Conservation (phyloP, 2,329 filamentous ascomycete genomes). For the Trichophyton equinum region DNA sequence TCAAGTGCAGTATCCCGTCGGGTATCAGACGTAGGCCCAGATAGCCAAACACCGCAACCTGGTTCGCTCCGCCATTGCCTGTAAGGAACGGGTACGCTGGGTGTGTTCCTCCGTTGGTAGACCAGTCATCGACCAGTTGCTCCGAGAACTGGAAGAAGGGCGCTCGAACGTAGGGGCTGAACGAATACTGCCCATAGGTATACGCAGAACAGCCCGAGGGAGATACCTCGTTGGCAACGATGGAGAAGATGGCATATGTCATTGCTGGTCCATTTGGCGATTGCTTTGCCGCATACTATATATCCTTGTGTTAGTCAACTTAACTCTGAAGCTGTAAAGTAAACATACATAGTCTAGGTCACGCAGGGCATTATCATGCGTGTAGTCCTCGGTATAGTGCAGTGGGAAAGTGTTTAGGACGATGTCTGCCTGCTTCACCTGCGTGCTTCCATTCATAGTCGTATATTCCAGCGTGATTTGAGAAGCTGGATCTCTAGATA, state of each 20-base stretch:
- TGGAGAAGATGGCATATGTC: conserved; percentile 59
- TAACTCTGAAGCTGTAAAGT: too few relatives aligned
- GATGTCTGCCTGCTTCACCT: conserved; percentile 60
- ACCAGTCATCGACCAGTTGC: conserved; percentile 50
- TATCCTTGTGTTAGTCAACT: too few relatives aligned
- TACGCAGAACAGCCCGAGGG: conserved; percentile 56
- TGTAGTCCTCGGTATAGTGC: conserved; percentile 46
- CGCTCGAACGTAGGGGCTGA: conserved; percentile 50
- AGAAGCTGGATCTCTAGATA: conserved; percentile 42
- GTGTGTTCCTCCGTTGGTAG: conserved; percentile 51
- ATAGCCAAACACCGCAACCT: conserved; percentile 55
- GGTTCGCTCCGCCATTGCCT: conserved; percentile 56
- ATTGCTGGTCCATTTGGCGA: conserved; percentile 57
- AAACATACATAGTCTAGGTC: conserved; percentile 49
- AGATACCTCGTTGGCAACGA: conserved; percentile 53
- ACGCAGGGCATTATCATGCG: conserved; percentile 35
- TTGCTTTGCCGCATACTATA: conserved; percentile 53
- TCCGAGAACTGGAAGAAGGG: conserved; percentile 63
- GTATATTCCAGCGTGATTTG: conserved; percentile 53
- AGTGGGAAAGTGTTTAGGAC: conserved; percentile 55
- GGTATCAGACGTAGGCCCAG: conserved; percentile 50
- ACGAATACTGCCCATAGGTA: conserved; percentile 53
- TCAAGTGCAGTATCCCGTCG: conserved; percentile 46
- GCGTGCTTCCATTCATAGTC: conserved; percentile 53
- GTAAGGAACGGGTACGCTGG: conserved; percentile 61